phyloP scores from a whole-genome alignment of 2,329 filamentous ascomycete genomes.

The Xylariaceae sp. region DNA sequence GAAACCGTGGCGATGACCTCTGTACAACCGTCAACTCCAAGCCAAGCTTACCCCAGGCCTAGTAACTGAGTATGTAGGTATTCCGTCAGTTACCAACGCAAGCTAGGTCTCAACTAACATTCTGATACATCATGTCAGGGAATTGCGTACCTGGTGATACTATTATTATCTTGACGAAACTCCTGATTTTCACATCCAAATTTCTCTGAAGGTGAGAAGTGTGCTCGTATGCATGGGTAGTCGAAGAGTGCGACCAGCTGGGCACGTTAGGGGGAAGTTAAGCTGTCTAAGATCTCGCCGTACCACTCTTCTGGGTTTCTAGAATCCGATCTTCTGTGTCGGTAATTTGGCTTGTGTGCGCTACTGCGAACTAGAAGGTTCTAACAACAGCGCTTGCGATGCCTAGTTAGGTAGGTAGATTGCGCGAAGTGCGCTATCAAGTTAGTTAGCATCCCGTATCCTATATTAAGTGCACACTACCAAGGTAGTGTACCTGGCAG shows the following conservation, averaged over 20 bases:
- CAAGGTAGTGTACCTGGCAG: too few relatives aligned
- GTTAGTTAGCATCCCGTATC: neutral
- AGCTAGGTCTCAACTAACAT: too few relatives aligned
- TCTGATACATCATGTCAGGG: neutral
- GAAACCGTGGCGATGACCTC: conserved; percentile 14
- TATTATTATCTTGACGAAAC: neutral
- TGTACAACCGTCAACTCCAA: neutral
- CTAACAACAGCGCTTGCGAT: neutral
- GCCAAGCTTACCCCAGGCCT: neutral
- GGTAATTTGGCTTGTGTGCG: neutral
- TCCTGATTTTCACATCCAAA: neutral
- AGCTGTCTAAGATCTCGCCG: conserved; percentile 7
- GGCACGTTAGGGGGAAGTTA: neutral
- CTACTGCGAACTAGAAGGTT: neutral
- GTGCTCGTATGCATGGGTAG: conserved; percentile 13
- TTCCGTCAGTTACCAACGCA: too few relatives aligned
- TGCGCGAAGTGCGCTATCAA: neutral
- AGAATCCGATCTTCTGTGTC: neutral
- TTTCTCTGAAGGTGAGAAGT: neutral
- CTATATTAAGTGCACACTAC: neutral
- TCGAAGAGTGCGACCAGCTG: conserved; percentile 7
- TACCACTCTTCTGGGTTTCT: neutral
- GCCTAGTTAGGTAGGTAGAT: neutral
- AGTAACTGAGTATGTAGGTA: too few relatives aligned
- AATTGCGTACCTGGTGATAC: neutral